These are phyloP conservation scores for Paramecium octaurelia DNA, from an alignment of 73 alveolate genomes.

Conservation along the genomic window DNA sequence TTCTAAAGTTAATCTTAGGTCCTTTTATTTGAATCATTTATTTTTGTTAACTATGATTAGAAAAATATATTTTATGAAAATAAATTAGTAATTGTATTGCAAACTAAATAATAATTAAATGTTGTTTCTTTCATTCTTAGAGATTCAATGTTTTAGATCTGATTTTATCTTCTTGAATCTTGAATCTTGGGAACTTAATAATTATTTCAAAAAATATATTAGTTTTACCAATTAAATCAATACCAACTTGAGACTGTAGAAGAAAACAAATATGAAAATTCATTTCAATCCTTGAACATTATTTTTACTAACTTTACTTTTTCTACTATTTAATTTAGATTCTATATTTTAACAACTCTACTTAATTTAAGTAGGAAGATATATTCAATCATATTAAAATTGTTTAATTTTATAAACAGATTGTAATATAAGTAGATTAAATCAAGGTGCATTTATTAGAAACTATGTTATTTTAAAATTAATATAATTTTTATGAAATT, in stretches of 20 bases:
- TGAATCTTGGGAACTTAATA: neutral
- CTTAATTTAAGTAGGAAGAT: neutral
- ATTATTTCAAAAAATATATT: too few species aligned
- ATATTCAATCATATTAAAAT: neutral
- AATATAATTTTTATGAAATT: neutral
- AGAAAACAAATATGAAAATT: neutral
- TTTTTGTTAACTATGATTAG: neutral
- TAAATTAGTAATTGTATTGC: neutral
- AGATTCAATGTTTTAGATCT: neutral
- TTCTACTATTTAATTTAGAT: too few species aligned
- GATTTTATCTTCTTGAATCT: neutral
- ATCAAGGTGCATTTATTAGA: too few species aligned
- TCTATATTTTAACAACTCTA: too few species aligned
- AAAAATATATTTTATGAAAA: neutral
- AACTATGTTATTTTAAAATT: neutral
- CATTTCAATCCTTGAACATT: neutral
- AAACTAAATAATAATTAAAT: neutral
- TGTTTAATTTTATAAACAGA: too few species aligned
- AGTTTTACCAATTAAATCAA: neutral
- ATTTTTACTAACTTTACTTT: too few species aligned
- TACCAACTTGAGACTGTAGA: neutral
- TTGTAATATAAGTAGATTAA: too few species aligned
- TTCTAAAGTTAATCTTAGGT: neutral
- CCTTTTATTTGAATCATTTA: neutral
- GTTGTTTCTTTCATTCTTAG: neutral